Conservation (phyloP, 1,139 yeast genomes). For the Debaryomycetaceae sp. region DNA sequence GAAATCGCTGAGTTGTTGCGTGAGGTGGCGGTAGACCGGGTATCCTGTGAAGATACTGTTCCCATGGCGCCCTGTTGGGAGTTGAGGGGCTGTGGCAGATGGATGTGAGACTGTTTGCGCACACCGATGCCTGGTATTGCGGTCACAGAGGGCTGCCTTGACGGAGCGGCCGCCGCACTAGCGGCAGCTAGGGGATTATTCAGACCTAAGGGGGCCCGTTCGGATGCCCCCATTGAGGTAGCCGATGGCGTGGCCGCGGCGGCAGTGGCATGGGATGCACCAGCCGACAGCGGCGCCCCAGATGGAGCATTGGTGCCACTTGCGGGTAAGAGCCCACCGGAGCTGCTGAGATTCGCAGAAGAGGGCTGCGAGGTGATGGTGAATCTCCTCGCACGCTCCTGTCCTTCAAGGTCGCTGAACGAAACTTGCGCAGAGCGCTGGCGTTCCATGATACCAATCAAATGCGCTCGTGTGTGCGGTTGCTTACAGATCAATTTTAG, state of each 20-base stretch:
- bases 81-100: not conserved
- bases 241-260: too few relatives aligned
- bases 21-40: slow-evolving; percentile 3
- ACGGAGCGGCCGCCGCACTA: slow-evolving; percentile 1
- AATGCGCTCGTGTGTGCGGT: too few relatives aligned
- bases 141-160: slow-evolving; percentile 1
- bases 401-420: slow-evolving; percentile 34
- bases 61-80: not conserved
- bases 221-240: too few relatives aligned
- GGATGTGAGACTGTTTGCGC: slow-evolving; percentile 3
- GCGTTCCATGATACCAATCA: slow-evolving; percentile 8
- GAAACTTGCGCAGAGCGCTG: slow-evolving; percentile 25
- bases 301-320: slow-evolving; percentile 3
- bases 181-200: too few relatives aligned
- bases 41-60: too few relatives aligned
- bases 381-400: slow-evolving; percentile 39
- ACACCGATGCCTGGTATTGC: not conserved
- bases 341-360: slow-evolving; percentile 15
- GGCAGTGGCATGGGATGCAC: too few relatives aligned
- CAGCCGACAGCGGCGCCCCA: too few relatives aligned
- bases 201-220: too few relatives aligned
- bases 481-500: too few relatives aligned
- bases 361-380: slow-evolving; percentile 46
- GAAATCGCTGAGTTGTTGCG: slow-evolving; percentile 6
- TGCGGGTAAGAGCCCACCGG: too few relatives aligned